Conservation (phyloP, 306 rosid species). For the Cucumis sativus region Cucumber_9930_V3 NC_026656.2:5689501-5690000, state of each 20-base stretch:
- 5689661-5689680: conserved; percentile 70
- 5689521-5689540: not conserved
- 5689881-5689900: conserved; percentile 71
- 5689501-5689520: not conserved
- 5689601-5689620: conserved; percentile 36
- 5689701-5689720: conserved; percentile 34
- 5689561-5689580: not conserved
- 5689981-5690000: not conserved
- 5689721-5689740: conserved; percentile 61
- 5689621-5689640: conserved; percentile 56
- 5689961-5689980: conserved; percentile 7
- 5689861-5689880: conserved; percentile 72
- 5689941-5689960: not conserved
- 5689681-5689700: conserved; percentile 47
- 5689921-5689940: conserved; percentile 11
- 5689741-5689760: conserved; percentile 44
- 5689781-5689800: conserved; percentile 77
- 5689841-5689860: conserved; percentile 66
- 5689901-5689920: conserved; percentile 42
- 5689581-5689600: conserved; percentile 9
- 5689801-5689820: conserved; percentile 65
- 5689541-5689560: not conserved
- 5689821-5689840: conserved; percentile 67
- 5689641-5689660: conserved; percentile 70
- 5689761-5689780: conserved; percentile 55